Base-by-base conservation (phyloP, 2,329 filamentous ascomycete species). In the Huntiella decipiens region DNA sequence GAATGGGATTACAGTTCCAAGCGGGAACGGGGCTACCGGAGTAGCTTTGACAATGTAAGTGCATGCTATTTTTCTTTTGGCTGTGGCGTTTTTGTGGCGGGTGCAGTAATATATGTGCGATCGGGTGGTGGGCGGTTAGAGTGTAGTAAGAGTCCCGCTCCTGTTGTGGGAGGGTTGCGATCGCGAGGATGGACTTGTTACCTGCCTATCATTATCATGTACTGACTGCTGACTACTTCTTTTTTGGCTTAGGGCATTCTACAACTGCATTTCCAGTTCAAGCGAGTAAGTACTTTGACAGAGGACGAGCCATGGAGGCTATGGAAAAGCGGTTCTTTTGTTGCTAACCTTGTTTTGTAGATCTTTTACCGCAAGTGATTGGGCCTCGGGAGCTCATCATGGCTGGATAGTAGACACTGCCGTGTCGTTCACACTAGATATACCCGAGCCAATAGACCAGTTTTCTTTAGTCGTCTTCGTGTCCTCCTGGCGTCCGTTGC, bases 1-100 rank as follows among this genome's bases (percentile, higher is more conserved):
- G 91, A 98, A 63, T 98, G 91, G 91, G 91, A 98, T 61, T 98
- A 95, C 60, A 94, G 85, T 60, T 84, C 88, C 2, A 96, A 95
- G 64, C 75, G 80, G 55, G 91, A 98, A 56, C 74, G 91, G 50
- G 92, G 91, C 1, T 98, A 96, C 64, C 87, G 76, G 60, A 95
- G 87, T 63, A 93, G 82, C 52, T 98, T 96, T 61, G 91, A 98
- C 63, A 95, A 94, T 78, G 85, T 91, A 74, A 53, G 74, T 64
- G 17, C 17, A 38, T 31, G 17, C 6, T 28, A 15, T 4, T 48
- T 34, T 46, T 45, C 33, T 44, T 47, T 46, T 28, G 22, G 43
- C 42, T 32, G 47, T 49, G 32, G 40, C 38, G 10, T 10, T 34
- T 45, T 33, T 33, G 19, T 19, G 11, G 40, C 33, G 33, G 17